phyloP scores from a whole-genome alignment of 2,329 filamentous ascomycete species.

The Apiospora marii region DNA sequence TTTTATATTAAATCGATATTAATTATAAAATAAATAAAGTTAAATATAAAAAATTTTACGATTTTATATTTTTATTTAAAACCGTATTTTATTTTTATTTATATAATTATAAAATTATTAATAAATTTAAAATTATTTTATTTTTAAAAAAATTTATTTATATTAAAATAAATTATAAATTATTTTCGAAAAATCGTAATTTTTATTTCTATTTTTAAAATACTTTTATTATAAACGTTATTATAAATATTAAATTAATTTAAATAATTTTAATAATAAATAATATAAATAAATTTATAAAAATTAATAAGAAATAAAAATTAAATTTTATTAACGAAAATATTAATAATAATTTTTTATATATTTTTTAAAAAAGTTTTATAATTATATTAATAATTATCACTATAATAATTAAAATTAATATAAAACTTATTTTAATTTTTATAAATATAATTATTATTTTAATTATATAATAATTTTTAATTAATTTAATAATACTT shows the following conservation, averaged over 20 bases:
- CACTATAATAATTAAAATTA: background rate
- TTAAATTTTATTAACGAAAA: background rate
- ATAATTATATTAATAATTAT: background rate
- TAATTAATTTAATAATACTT: no score
- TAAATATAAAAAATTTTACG: background rate
- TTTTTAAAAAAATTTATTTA: background rate
- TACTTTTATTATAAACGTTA: no score
- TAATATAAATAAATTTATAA: no score
- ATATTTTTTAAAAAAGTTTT: background rate
- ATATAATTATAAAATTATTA: background rate
- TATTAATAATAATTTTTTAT: background rate
- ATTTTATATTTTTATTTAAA: background rate
- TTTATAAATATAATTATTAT: background rate
- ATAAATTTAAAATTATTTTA: background rate
- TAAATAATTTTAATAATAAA: background rate
- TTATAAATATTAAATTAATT: no score
- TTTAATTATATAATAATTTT: background rate
- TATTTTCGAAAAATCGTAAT: no score
- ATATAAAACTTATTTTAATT: no score
- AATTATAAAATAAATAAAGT: background rate
- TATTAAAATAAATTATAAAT: background rate
- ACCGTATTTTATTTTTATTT: background rate
- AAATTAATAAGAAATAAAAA: background rate
- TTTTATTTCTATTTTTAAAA: background rate
- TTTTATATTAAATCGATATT: background rate